Percentiles rank a stretch among this genome's conserved stretches.
These are phyloP conservation scores for Lentinula sp. DNA, from an alignment of 768 basidiomycete species.

Conservation along the genomic window DNA sequence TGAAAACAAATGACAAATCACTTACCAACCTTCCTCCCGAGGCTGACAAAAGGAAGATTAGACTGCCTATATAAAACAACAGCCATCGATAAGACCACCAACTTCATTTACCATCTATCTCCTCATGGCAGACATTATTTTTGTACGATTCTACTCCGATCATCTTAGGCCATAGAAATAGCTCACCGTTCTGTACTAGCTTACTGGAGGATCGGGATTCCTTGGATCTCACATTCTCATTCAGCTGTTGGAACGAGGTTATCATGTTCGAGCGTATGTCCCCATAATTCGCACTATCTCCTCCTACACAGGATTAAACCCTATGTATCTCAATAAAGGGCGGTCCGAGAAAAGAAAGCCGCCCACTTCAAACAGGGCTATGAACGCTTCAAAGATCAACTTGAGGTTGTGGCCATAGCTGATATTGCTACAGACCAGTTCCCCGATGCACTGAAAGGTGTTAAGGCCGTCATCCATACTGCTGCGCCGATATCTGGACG, in stretches of 20 bases:
- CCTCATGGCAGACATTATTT: neutral
- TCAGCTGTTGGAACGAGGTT: neutral
- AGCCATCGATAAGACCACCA: too few relatives aligned
- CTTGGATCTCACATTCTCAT: conserved; percentile 5
- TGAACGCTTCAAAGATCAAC: conserved; percentile 1
- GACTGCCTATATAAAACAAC: too few relatives aligned
- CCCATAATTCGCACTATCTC: neutral
- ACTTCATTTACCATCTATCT: too few relatives aligned
- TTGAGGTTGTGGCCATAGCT: neutral
- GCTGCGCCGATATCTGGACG: neutral
- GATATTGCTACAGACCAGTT: conserved; percentile 17
- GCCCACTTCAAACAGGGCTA: neutral
- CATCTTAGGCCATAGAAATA: neutral
- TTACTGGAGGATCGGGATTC: conserved; percentile 5
- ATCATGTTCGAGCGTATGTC: conserved; percentile 4
- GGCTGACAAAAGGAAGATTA: too few relatives aligned
- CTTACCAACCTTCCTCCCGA: too few relatives aligned
- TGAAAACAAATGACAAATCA: too few relatives aligned
- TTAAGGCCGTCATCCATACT: neutral
- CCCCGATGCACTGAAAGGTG: conserved; percentile 28
- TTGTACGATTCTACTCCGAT: neutral
- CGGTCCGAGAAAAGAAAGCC: conserved; percentile 2
- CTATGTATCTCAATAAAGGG: neutral
- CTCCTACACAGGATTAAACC: too few relatives aligned
- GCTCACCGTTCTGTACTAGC: neutral